Evolutionary conservation across 2,329 filamentous ascomycete species (phyloP).

Genomic region (Pseudocercospora macadamiae): DNA sequence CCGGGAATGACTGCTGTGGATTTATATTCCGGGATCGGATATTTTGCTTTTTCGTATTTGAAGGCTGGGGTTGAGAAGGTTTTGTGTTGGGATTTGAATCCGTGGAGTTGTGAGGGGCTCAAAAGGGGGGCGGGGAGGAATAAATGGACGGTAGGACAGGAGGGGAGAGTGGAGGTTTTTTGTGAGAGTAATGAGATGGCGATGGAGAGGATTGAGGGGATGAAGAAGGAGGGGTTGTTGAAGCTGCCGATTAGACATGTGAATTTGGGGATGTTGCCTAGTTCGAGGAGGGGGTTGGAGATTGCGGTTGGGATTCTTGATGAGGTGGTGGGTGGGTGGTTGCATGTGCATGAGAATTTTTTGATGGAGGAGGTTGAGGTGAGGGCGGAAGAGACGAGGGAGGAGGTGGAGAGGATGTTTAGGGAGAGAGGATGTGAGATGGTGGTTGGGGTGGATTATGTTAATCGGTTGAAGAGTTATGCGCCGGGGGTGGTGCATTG

Average conservation of each 20-base stretch:
- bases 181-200: constrained; percentile 46
- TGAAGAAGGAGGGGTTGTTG: constrained; percentile 35
- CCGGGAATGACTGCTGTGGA: constrained; percentile 60
- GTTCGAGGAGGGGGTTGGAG: constrained; percentile 53
- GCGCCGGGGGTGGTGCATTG: constrained; percentile 64
- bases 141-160: neutral
- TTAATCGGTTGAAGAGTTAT: constrained; percentile 62
- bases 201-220: constrained; percentile 26
- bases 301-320: constrained; percentile 55
- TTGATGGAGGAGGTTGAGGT: constrained; percentile 49
- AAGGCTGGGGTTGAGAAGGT: constrained; percentile 69
- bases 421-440: constrained; percentile 13
- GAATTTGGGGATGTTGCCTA: constrained; percentile 62
- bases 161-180: constrained; percentile 34
- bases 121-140: constrained; percentile 2
- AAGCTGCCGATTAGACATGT: constrained; percentile 56
- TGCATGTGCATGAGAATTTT: constrained; percentile 65
- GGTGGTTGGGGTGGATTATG: constrained; percentile 41
- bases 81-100: constrained; percentile 86
- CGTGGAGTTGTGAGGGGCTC: constrained; percentile 52
- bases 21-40: constrained; percentile 90
- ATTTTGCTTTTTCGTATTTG: constrained; percentile 86
- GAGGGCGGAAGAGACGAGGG: constrained; percentile 46
- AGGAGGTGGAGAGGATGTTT: constrained; percentile 32
- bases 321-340: constrained; percentile 53